phyloP scores from a whole-genome alignment of 495 filamentous ascomycete species.

The Daldinia loculata region DNA sequence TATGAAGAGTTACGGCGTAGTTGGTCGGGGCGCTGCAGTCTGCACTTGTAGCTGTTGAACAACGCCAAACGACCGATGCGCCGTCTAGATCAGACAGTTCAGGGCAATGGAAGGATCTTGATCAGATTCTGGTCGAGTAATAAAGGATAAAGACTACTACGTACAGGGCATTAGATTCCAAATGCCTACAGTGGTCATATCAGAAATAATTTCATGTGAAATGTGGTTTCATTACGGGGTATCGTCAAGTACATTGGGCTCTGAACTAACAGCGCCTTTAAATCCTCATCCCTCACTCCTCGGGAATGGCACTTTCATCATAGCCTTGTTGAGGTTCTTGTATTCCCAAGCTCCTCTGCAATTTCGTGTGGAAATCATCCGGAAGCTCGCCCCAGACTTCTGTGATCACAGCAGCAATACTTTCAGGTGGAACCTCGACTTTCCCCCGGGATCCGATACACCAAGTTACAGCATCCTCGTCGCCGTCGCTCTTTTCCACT shows the following conservation, averaged over 20 bases:
- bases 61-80: background rate
- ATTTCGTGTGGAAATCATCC: slow-evolving; percentile 61
- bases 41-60: background rate
- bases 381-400: slow-evolving; percentile 62
- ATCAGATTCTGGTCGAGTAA: background rate
- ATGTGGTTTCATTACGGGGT: background rate
- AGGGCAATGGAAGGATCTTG: background rate
- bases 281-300: slow-evolving; percentile 44
- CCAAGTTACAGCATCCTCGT: slow-evolving; percentile 80
- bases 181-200: background rate
- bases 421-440: slow-evolving; percentile 79
- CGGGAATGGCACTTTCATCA: slow-evolving; percentile 43
- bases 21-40: background rate
- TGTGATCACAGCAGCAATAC: slow-evolving; percentile 74
- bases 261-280: background rate
- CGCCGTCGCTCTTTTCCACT: slow-evolving; percentile 66
- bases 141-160: background rate
- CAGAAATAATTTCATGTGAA: background rate
- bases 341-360: slow-evolving; percentile 63
- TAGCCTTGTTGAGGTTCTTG: slow-evolving; percentile 38
- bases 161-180: background rate
- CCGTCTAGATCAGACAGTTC: background rate
- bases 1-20: background rate
- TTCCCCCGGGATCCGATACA: slow-evolving; percentile 85
- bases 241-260: background rate